These are phyloP conservation scores for Globisporangium apiculatum DNA, from an alignment of 352 stramenopile species.

Conservation along the genomic window DNA sequence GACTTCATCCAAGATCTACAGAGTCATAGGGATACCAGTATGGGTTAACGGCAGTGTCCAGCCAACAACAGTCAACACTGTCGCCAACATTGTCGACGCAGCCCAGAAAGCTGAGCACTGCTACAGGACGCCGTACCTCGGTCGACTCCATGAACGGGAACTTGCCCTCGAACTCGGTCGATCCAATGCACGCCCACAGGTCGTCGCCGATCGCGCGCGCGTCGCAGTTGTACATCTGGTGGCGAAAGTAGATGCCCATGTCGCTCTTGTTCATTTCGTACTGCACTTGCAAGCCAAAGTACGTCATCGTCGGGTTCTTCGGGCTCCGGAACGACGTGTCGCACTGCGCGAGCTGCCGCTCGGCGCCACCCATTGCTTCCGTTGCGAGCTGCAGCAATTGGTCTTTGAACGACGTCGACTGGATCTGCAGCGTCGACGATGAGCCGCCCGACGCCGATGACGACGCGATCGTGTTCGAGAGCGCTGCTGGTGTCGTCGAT, in stretches of 20 bases:
- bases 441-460: constrained; percentile 8
- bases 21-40: neutral
- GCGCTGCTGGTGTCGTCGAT: constrained; percentile 41
- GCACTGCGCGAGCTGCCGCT: constrained; percentile 66
- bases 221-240: constrained; percentile 79
- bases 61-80: neutral
- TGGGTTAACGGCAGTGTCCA: neutral
- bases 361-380: constrained; percentile 46
- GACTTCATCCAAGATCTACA: constrained; percentile 55
- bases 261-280: constrained; percentile 86
- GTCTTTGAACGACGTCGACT: constrained; percentile 76
- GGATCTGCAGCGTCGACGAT: constrained; percentile 59
- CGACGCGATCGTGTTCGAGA: constrained; percentile 65
- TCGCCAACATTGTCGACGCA: no score
- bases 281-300: constrained; percentile 84
- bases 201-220: constrained; percentile 60
- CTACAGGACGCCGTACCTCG: constrained; percentile 18
- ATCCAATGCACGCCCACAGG: constrained; percentile 70
- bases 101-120: no score
- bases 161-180: constrained; percentile 71
- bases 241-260: constrained; percentile 83
- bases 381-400: constrained; percentile 57
- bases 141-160: constrained; percentile 76
- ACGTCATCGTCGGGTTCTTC: constrained; percentile 85
- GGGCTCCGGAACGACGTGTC: constrained; percentile 72